Conservation (phyloP, 2,329 filamentous ascomycete genomes). For the Boeremia lycopersici region DNA sequence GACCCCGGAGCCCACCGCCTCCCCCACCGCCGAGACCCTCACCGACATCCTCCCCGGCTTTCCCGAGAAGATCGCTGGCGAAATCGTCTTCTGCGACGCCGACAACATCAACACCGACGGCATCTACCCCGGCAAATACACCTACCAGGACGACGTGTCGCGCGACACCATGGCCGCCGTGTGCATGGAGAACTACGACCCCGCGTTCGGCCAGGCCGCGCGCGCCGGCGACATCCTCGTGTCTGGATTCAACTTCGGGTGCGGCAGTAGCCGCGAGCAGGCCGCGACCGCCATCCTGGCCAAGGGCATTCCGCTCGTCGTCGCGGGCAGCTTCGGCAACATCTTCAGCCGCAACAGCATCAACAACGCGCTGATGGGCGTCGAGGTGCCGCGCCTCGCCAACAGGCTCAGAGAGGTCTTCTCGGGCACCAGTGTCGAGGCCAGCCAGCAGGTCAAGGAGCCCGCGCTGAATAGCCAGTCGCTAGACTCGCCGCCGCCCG, state of each 20-base stretch:
- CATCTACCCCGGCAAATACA: conserved; percentile 91
- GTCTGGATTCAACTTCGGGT: conserved; percentile 86
- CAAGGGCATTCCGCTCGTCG: conserved; percentile 78
- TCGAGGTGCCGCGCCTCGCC: conserved; percentile 72
- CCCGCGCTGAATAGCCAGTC: conserved; percentile 58
- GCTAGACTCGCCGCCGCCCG: conserved; percentile 56
- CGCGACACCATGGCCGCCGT: conserved; percentile 82
- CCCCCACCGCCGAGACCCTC: conserved; percentile 44
- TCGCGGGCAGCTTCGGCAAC: conserved; percentile 81
- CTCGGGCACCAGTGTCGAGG: conserved; percentile 33
- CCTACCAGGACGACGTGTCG: conserved; percentile 85
- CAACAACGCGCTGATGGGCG: conserved; percentile 76
- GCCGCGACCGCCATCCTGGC: conserved; percentile 87
- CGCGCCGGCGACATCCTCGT: conserved; percentile 80
- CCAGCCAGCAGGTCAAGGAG: conserved; percentile 54
- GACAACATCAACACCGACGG: conserved; percentile 91
- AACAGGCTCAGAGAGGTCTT: conserved; percentile 69
- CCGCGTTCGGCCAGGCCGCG: conserved; percentile 67
- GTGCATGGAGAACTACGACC: conserved; percentile 94
- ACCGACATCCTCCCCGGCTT: conserved; percentile 86
- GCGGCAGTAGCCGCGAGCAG: conserved; percentile 80
- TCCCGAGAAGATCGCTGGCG: conserved; percentile 78
- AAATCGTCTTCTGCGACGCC: conserved; percentile 85
- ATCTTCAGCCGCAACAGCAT: conserved; percentile 81
- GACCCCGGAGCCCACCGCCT: conserved; percentile 27